phyloP scores from a whole-genome alignment of 2,329 filamentous ascomycete genomes.

The Beauveria brongniartii region DNA sequence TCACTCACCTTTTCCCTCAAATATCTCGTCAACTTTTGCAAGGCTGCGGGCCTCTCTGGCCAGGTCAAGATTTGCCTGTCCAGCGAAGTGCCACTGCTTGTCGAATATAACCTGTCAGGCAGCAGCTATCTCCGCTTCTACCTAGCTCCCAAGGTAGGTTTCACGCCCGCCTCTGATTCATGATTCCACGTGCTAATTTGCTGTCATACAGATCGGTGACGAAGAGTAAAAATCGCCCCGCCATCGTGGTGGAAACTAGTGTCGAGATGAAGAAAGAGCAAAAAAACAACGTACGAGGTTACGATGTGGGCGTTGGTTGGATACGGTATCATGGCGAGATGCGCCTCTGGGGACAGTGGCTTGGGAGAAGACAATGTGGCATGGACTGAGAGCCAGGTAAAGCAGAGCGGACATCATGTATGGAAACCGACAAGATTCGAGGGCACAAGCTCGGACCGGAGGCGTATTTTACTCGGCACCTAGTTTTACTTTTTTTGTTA shows the following conservation, averaged over 20 bases:
- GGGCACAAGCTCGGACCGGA: not conserved
- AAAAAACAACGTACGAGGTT: conserved; percentile 2
- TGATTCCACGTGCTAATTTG: not conserved
- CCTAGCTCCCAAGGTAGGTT: conserved; percentile 85
- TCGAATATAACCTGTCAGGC: conserved; percentile 77
- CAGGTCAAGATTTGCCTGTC: conserved; percentile 89
- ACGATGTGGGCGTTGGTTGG: conserved; percentile 7
- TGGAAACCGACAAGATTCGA: not conserved
- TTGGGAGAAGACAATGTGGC: not conserved
- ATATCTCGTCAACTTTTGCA: conserved; percentile 99
- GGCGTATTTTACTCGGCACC: not conserved
- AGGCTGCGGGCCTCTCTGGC: conserved; percentile 75
- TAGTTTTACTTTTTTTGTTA: not conserved
- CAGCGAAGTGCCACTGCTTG: conserved; percentile 89
- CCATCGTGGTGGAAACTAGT: not conserved
- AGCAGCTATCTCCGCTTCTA: conserved; percentile 95
- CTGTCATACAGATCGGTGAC: conserved; percentile 19
- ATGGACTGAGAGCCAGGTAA: not conserved
- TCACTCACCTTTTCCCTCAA: conserved; percentile 96
- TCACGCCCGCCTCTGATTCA: not conserved
- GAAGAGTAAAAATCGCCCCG: conserved; percentile 17
- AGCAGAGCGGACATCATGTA: not conserved
- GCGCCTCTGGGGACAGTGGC: not conserved
- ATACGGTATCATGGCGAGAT: not conserved
- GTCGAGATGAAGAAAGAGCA: not conserved